A percentile compares a stretch with the other conserved stretches of the same genome.
These are phyloP conservation scores for Platanthera guangdongensis DNA, from an alignment of 106 monocot species.

Conservation along the genomic window DNA sequence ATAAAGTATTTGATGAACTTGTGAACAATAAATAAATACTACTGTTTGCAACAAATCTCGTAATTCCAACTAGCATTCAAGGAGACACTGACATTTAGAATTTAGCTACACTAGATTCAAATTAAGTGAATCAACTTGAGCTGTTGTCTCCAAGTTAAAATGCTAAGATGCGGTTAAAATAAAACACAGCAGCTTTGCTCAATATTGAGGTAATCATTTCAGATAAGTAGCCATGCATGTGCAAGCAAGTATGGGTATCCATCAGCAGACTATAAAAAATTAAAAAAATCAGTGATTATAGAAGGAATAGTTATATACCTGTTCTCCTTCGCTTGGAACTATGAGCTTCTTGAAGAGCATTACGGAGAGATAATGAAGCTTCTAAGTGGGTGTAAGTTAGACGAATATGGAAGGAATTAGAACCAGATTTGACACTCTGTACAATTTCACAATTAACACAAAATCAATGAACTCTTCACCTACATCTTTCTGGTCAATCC, in stretches of 20 bases:
- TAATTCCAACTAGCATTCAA: not conserved
- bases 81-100: not conserved
- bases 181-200: not conserved
- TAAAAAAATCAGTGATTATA: not conserved
- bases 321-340: slow-evolving; percentile 37
- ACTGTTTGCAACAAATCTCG: not conserved
- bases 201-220: not conserved
- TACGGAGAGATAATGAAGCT: slow-evolving; percentile 48
- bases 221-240: not conserved
- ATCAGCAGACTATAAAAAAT: not conserved
- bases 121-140: too few relatives aligned
- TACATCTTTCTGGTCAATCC: not conserved
- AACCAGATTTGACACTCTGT: slow-evolving; percentile 53
- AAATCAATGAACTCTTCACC: not conserved
- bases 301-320: slow-evolving; percentile 31
- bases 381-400: slow-evolving; percentile 57
- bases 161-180: not conserved
- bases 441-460: slow-evolving; percentile 9
- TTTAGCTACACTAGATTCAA: not conserved
- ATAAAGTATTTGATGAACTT: not conserved
- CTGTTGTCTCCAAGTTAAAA: not conserved
- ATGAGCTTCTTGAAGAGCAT: slow-evolving; percentile 23
- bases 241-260: not conserved
- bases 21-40: not conserved
- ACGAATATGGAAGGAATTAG: slow-evolving; percentile 40